Evolutionary conservation across 192 early-diverging fungal genomes (phyloP).

Genomic region (Fimicolochytrium jonesii): DNA sequence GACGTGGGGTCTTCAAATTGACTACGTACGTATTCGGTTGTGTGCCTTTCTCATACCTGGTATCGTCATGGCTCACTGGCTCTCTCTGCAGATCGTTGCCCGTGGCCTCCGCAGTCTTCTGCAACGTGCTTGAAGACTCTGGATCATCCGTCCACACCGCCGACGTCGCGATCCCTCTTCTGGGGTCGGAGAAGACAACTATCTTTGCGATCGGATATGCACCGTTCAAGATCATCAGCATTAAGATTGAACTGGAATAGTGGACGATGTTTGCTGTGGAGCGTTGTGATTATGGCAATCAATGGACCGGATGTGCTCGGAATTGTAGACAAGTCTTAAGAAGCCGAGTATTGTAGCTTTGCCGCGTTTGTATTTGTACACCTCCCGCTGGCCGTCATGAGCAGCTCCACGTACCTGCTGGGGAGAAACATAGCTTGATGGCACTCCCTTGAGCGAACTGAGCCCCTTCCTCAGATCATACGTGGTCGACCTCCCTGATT

Average conservation of each 20-base stretch:
- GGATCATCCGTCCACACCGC: not conserved
- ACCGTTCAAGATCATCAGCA: constrained; percentile 33
- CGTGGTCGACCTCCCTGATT: no score
- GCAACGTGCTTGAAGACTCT: constrained; percentile 78
- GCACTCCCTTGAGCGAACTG: no score
- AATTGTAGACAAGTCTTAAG: no score
- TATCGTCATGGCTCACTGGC: not conserved
- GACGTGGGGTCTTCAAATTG: constrained; percentile 61
- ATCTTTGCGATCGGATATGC: constrained; percentile 17
- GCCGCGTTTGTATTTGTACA: no score
- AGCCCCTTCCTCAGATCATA: no score
- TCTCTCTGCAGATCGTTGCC: constrained; percentile 39
- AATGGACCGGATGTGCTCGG: no score
- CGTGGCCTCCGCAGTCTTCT: constrained; percentile 48
- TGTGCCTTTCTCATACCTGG: not conserved
- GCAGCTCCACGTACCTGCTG: no score
- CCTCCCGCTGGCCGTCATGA: no score
- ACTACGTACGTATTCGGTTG: not conserved
- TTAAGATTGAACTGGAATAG: constrained; percentile 3
- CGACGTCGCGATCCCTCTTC: not conserved
- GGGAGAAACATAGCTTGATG: no score
- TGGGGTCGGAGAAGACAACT: not conserved
- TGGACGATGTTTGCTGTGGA: no score
- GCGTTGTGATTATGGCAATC: no score
- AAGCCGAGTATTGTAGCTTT: no score